Percentiles rank a stretch among this genome's conserved stretches.
Conservation (phyloP, 805 yeast species). For the Brettanomyces sp. region DNA sequence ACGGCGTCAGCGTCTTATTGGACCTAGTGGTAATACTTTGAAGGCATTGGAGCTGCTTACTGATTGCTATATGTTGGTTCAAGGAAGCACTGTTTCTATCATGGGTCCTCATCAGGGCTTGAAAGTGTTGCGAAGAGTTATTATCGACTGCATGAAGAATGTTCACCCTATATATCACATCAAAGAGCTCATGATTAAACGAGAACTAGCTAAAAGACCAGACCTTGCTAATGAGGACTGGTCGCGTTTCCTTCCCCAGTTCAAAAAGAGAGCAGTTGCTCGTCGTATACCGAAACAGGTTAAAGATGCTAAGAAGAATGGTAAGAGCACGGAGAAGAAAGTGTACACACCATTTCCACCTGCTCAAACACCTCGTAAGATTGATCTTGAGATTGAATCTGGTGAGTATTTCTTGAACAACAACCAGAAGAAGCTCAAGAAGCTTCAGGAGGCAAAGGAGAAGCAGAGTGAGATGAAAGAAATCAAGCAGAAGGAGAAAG, state of each 20-base stretch:
- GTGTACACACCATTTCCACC: constrained; percentile 99
- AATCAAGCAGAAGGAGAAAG: constrained; percentile 58
- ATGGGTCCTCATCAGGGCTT: constrained; percentile 96
- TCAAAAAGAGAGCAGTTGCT: constrained; percentile 92
- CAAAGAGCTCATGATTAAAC: constrained; percentile 94
- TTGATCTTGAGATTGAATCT: constrained; percentile 93
- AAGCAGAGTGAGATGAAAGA: constrained; percentile 66
- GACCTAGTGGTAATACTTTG: constrained; percentile 94
- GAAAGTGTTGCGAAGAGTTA: constrained; percentile 85
- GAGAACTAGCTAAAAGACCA: constrained; percentile 90
- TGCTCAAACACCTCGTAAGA: constrained; percentile 90
- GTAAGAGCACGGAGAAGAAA: constrained; percentile 44
- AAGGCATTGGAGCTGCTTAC: constrained; percentile 92
- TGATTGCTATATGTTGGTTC: constrained; percentile 91
- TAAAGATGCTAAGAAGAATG: constrained; percentile 37
- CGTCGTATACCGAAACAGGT: constrained; percentile 76
- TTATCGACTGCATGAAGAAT: constrained; percentile 95
- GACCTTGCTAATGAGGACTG: constrained; percentile 94
- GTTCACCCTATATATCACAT: constrained; percentile 97
- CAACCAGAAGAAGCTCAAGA: constrained; percentile 66
- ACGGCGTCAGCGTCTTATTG: constrained; percentile 91
- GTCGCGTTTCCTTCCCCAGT: constrained; percentile 92
- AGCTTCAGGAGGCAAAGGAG: constrained; percentile 66
- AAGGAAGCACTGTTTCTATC: constrained; percentile 92
- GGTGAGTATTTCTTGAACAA: constrained; percentile 96